Evolutionary conservation across 2,329 filamentous ascomycete species (phyloP), one percentile per base, ranked within the genome.

Genomic region (Beauveria australis): DNA sequence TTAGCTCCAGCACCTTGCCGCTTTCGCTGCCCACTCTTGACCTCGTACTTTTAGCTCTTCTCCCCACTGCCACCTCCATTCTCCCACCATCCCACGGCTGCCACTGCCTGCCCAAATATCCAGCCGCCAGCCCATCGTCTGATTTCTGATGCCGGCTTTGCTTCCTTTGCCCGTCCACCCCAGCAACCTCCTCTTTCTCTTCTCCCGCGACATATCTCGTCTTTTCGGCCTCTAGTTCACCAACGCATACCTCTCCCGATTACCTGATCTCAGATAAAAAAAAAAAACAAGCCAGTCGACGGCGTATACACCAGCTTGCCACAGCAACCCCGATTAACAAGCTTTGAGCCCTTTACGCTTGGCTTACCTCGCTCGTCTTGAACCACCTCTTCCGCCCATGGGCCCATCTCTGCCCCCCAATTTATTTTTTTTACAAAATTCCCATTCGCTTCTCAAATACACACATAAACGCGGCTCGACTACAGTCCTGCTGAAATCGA

Each of bases 261-360:
- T 9, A 19, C 28, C 30, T n/a, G 2, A 16, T 3, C 24, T 3
- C 28, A 5, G 5, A 9, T 16, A 18, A 10, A 43, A 19, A 22
- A 43, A 19, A 22, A 22, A 22, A 37, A 37, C 28, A 18, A 22
- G 3, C 24, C 28, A 12, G 2, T 7, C 28, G 14, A 24, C 54
- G 30, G 26, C 53, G 22, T 44, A 6, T n/a, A 55, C 43, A 37
- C 26, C 43, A 56, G 14, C 19, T 16, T 9, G 26, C 12, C 19
- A 28, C 22, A 43, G 16, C 33, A 24, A 51, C 46, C 46, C 46
- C 46, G 55, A 47, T 30, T 43, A 30, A 58, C 55, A 43, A 48
- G 43, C 55, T 58, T 58, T 58, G 5, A 37, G 37, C 53, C 33
- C 55, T 58, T n/a, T 28, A 24, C 24, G 44, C 44, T 58, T 43